phyloP scores from a whole-genome alignment of 2,329 filamentous ascomycete genomes.

The Colletotrichum sp. region DNA sequence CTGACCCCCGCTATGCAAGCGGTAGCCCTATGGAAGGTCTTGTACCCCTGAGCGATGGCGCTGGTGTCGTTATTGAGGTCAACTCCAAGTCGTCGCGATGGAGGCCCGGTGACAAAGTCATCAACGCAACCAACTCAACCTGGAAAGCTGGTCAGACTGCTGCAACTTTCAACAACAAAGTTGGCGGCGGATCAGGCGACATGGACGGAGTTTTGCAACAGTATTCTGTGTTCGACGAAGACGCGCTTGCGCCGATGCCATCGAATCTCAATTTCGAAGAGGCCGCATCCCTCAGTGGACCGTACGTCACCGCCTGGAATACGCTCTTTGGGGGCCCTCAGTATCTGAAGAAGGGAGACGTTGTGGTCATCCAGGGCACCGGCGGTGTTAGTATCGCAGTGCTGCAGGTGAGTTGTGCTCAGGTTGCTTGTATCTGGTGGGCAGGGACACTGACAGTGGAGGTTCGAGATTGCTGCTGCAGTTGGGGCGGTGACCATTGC shows the following conservation, averaged over 20 bases:
- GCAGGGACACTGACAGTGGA: not conserved
- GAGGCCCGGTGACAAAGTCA: not conserved
- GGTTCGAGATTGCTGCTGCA: slow-evolving; percentile 9
- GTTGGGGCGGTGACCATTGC: slow-evolving; percentile 14
- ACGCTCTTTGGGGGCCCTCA: slow-evolving; percentile 22
- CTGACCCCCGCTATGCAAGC: not conserved
- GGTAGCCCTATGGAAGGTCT: not conserved
- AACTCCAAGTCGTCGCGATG: not conserved
- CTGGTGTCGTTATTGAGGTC: not conserved
- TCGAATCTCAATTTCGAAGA: not conserved
- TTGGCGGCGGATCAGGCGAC: not conserved
- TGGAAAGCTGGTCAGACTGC: not conserved
- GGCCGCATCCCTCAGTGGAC: not conserved
- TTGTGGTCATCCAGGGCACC: slow-evolving; percentile 45
- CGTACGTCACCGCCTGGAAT: slow-evolving; percentile 22
- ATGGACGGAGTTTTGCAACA: not conserved
- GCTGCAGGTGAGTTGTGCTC: slow-evolving; percentile 35
- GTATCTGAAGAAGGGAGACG: slow-evolving; percentile 39
- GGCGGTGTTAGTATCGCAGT: slow-evolving; percentile 46
- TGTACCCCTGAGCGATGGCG: not conserved
- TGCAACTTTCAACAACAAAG: not conserved
- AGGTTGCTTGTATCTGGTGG: not conserved
- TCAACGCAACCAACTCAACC: not conserved
- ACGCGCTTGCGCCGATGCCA: not conserved
- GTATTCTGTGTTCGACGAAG: not conserved